Evolutionary conservation across 2,329 filamentous ascomycete genomes (phyloP), one percentile per base, ranked within the genome.

Genomic region (Diaporthe amygdali): DNA sequence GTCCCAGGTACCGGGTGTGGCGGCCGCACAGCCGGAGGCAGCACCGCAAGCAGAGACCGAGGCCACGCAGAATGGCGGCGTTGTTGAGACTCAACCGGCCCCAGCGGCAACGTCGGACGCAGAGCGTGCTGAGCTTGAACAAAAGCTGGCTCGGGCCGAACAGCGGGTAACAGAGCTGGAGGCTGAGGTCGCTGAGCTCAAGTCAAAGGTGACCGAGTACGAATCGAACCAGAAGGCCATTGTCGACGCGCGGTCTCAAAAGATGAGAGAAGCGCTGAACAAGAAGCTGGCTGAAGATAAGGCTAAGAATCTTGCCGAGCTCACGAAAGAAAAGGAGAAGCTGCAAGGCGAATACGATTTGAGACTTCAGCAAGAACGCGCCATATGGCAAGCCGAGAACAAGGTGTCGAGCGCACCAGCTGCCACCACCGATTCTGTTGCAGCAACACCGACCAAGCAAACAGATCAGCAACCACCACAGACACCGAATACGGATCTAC

Each of bases 201-300:
- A 94, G 77, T 83, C 85, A 17, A 92, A 91, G 79, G 87, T 85
- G 1, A 86, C 88, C 68, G 89, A 91, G 72, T 84, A 92, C 20
- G 93, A 95, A 77, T 87, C 89, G 37, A 87, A 85, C 68, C 87
- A 90, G 55, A 85, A 89, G 69, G 83, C 82, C 44, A 90, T 87
- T 14, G 85, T 93, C 71, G 93, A 93, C 76, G 84, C 87, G 66
- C 87, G 91, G 54, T 91, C 90, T 1, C 89, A 93, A 52, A 89
- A 88, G 78, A 93, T 94, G 91, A 92, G 91, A 77, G 86, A 88
- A 27, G 82, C 88, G 2, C 82, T 94, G 63, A 92, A 91, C 76
- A 91, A 89, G 78, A 94, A 93, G 78, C 85, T 97, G 20, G 89
- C 86, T 70, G 94, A 94, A 75, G 88, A 91, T 54, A 88, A 87